Percentiles rank a stretch among this genome's conserved stretches.
Conservation (phyloP, 768 basidiomycete genomes). For the Crucibulum laeve region DNA sequence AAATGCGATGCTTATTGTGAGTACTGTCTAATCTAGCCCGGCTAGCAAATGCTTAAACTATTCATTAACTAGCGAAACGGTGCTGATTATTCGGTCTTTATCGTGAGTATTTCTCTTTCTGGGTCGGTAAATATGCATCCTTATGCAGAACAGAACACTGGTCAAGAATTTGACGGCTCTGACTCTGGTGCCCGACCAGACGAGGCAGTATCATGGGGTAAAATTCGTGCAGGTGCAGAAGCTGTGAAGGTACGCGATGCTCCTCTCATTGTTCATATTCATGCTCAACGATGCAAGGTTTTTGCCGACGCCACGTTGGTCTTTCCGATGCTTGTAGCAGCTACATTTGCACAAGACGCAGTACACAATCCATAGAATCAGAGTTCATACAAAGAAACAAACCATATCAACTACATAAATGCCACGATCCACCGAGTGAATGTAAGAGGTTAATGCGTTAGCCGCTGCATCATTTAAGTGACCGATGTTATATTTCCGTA, state of each 20-base stretch:
- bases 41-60: constrained; percentile 1
- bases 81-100: constrained; percentile 95
- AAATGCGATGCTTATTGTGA: constrained; percentile 98
- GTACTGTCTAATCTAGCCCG: constrained; percentile 12
- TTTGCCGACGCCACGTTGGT: constrained; percentile 97
- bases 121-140: constrained; percentile 1
- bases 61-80: constrained; percentile 75
- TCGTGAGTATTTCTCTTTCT: constrained; percentile 43
- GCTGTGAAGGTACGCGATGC: constrained; percentile 62
- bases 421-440: not conserved
- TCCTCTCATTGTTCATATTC: constrained; percentile 6
- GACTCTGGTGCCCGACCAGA: constrained; percentile 97
- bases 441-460: not conserved
- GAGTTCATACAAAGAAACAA: not conserved
- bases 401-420: not conserved
- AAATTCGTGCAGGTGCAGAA: constrained; percentile 84
- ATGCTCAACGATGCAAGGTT: constrained; percentile 42
- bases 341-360: constrained; percentile 72
- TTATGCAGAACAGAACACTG: constrained; percentile 70
- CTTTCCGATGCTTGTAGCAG: constrained; percentile 92
- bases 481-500: constrained; percentile 57
- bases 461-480: not conserved
- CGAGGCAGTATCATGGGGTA: constrained; percentile 98
- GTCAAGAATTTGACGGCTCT: constrained; percentile 98
- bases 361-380: not conserved